Evolutionary conservation across 176 grass and related monocot species (phyloP).

Genomic region (Chloris gayana): DNA sequence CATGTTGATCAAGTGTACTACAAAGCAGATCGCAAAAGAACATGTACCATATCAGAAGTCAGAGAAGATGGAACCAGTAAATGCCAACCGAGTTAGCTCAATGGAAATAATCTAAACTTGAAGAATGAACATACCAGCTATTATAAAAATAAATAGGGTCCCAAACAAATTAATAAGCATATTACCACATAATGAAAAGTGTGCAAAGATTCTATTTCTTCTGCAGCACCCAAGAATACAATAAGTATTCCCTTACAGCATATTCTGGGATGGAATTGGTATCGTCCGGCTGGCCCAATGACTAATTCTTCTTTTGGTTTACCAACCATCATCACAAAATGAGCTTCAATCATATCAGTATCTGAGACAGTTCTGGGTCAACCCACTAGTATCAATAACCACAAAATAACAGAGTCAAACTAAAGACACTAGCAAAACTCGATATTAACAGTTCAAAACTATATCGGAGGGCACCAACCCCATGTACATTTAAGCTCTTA

Average conservation of each 20-base stretch:
- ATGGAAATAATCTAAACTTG: too few relatives aligned
- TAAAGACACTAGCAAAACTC: slow-evolving; percentile 9
- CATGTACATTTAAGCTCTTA: neutral
- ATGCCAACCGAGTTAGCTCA: too few relatives aligned
- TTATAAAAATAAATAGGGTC: too few relatives aligned
- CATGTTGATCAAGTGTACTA: too few relatives aligned
- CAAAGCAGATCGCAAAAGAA: too few relatives aligned
- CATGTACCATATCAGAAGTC: too few relatives aligned
- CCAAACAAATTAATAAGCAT: slow-evolving; percentile 6
- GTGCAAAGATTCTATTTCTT: too few relatives aligned
- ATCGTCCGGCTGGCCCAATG: neutral
- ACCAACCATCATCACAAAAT: neutral
- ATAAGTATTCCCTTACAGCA: too few relatives aligned
- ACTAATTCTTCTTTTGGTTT: neutral
- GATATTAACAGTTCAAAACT: neutral
- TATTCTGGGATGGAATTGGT: neutral
- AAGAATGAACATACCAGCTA: too few relatives aligned
- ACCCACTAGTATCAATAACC: neutral
- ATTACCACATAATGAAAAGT: neutral
- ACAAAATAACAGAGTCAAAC: neutral
- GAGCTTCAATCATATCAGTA: neutral
- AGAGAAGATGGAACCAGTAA: too few relatives aligned
- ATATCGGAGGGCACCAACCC: slow-evolving; percentile 7
- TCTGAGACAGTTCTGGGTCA: neutral
- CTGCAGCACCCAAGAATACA: too few relatives aligned